A percentile compares a stretch with the other conserved stretches of the same genome.
phyloP scores from a whole-genome alignment of 352 stramenopile species.

The Pythium scleroteichum region DNA sequence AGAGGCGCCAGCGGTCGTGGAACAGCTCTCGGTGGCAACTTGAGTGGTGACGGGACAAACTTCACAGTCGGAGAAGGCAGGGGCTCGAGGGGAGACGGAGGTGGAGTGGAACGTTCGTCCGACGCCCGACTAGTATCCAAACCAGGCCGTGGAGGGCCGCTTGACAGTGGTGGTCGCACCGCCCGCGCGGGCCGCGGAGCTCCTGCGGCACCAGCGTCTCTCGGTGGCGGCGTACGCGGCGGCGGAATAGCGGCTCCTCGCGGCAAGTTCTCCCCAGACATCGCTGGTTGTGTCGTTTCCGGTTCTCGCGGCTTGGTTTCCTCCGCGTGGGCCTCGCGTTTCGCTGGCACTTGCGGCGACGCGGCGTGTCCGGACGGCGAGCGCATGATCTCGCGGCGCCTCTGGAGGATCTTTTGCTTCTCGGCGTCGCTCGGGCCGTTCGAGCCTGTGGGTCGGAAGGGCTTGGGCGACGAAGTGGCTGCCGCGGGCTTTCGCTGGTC shows the following conservation, averaged over 20 bases:
- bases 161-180: slow-evolving; percentile 3
- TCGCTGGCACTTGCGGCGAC: not conserved
- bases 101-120: too few relatives aligned
- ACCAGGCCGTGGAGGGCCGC: not conserved
- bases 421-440: slow-evolving; percentile 15
- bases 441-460: slow-evolving; percentile 7
- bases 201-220: not conserved
- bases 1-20: too few relatives aligned
- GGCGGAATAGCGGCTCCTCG: not conserved
- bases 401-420: slow-evolving; percentile 16
- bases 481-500: slow-evolving; percentile 7
- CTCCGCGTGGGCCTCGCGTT: not conserved
- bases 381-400: slow-evolving; percentile 21
- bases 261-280: not conserved
- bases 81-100: too few relatives aligned
- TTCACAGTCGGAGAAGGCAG: too few relatives aligned
- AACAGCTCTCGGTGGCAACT: too few relatives aligned
- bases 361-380: slow-evolving; percentile 1
- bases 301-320: not conserved
- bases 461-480: not conserved
- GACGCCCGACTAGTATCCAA: too few relatives aligned
- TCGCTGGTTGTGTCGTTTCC: not conserved
- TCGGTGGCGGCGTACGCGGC: slow-evolving; percentile 4
- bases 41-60: too few relatives aligned
- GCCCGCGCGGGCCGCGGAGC: not conserved